phyloP scores from a whole-genome alignment of 2,329 filamentous ascomycete genomes.

The Cercospora sojina region DNA sequence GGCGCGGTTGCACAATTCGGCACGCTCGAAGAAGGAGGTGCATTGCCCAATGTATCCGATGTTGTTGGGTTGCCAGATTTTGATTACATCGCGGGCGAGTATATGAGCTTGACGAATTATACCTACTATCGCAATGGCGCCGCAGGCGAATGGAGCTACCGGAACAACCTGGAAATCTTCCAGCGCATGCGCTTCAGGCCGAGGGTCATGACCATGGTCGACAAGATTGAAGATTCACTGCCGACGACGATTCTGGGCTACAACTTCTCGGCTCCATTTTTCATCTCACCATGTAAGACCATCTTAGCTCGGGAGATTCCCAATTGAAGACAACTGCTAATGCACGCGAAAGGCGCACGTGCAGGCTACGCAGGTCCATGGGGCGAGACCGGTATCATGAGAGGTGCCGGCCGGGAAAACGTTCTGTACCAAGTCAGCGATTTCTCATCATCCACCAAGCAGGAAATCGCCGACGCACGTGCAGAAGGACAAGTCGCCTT shows the following conservation, averaged over 20 bases:
- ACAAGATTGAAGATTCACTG: constrained; percentile 29
- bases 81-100: constrained; percentile 20
- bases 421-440: constrained; percentile 53
- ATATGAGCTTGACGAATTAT: constrained; percentile 24
- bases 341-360: constrained; percentile 55
- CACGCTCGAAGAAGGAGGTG: constrained; percentile 13
- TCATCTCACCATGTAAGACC: constrained; percentile 76
- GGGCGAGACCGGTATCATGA: constrained; percentile 41
- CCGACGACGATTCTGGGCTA: constrained; percentile 84
- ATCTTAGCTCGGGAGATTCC: background rate
- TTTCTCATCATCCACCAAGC: constrained; percentile 38
- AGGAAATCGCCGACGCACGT: constrained; percentile 36
- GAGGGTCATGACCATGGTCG: constrained; percentile 28
- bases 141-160: constrained; percentile 32
- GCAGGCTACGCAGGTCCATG: constrained; percentile 76
- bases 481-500: constrained; percentile 39
- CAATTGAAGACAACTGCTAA: background rate
- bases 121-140: constrained; percentile 34
- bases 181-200: constrained; percentile 26
- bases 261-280: constrained; percentile 80
- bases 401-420: constrained; percentile 49
- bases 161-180: constrained; percentile 33
- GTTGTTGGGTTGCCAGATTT: constrained; percentile 24
- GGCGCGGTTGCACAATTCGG: constrained; percentile 22
- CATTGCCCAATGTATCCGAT: constrained; percentile 17